Evolutionary conservation across 805 yeast species (phyloP).

Genomic region (Metschnikowia bowlesiae): DNA sequence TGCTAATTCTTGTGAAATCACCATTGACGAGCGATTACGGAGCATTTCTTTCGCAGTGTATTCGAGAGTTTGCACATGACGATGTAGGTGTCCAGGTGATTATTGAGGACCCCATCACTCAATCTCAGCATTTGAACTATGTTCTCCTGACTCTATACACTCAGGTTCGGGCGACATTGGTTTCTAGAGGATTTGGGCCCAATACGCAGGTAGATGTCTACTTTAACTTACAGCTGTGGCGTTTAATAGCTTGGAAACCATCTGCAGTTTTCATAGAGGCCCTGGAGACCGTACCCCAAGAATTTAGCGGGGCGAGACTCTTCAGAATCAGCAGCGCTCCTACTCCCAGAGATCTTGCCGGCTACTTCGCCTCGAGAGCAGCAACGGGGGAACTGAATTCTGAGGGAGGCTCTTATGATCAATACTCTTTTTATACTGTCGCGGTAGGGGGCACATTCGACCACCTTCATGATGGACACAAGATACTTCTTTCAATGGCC

Average conservation of each 20-base stretch:
- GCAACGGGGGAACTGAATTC: background rate
- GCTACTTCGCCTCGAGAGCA: too few species aligned
- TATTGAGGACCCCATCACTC: slow-evolving; percentile 18
- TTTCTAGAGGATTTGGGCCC: background rate
- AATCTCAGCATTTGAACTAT: slow-evolving; percentile 23
- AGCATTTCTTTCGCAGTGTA: slow-evolving; percentile 6
- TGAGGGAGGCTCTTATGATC: background rate
- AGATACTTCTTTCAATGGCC: slow-evolving; percentile 70
- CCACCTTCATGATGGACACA: slow-evolving; percentile 94
- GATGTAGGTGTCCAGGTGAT: slow-evolving; percentile 21
- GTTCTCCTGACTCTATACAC: slow-evolving; percentile 29
- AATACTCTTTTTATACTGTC: slow-evolving; percentile 5
- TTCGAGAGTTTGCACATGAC: slow-evolving; percentile 1
- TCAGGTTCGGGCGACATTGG: slow-evolving; percentile 8
- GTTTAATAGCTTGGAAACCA: background rate
- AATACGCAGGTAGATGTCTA: background rate
- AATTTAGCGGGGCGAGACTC: background rate
- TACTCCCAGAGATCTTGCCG: background rate
- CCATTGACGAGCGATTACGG: slow-evolving; percentile 8
- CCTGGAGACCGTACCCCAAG: background rate
- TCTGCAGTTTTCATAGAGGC: background rate
- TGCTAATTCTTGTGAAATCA: slow-evolving; percentile 1
- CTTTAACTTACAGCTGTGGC: background rate
- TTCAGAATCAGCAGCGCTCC: background rate
- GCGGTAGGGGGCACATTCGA: slow-evolving; percentile 98